Evolutionary conservation across 306 rosid genomes (phyloP).

Genomic region (Vigna reflexopilosa): DNA sequence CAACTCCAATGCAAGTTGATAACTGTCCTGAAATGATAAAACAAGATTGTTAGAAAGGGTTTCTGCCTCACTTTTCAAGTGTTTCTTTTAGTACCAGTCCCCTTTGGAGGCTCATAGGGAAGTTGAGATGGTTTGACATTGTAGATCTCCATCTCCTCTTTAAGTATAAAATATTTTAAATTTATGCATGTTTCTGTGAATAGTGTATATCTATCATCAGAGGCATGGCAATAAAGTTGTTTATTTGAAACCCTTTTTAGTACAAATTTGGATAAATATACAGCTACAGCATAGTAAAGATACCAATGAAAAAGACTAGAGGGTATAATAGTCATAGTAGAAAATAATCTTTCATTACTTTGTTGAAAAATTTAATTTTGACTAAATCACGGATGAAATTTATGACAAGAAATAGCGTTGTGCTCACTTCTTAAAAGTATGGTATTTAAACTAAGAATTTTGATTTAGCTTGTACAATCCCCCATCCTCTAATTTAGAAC

Average conservation of each 20-base stretch:
- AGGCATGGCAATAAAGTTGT: neutral
- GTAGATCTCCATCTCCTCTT: neutral
- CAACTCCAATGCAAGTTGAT: conserved; percentile 84
- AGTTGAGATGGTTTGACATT: neutral
- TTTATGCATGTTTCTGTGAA: neutral
- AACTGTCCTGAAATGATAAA: conserved; percentile 65
- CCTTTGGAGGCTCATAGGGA: neutral
- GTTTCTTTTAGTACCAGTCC: conserved; percentile 18
- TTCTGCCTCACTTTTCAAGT: conserved; percentile 12
- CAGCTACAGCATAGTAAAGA: neutral
- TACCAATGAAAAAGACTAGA: neutral
- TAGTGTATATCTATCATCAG: neutral
- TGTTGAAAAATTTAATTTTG: neutral
- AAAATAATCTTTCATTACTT: neutral
- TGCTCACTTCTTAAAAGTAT: neutral
- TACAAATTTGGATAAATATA: neutral
- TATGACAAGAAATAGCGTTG: neutral
- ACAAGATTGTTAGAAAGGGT: conserved; percentile 28
- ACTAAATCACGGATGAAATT: neutral
- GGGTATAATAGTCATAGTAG: neutral
- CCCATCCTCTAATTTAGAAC: conserved; percentile 4
- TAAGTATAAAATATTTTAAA: conserved; percentile 18
- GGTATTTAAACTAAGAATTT: neutral
- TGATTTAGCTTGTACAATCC: neutral
- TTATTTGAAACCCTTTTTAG: conserved; percentile 1